A percentile compares a stretch with the other conserved stretches of the same genome.
Evolutionary conservation across 2,329 filamentous ascomycete genomes (phyloP).

Genomic region (Aspergillus sp.): DNA sequence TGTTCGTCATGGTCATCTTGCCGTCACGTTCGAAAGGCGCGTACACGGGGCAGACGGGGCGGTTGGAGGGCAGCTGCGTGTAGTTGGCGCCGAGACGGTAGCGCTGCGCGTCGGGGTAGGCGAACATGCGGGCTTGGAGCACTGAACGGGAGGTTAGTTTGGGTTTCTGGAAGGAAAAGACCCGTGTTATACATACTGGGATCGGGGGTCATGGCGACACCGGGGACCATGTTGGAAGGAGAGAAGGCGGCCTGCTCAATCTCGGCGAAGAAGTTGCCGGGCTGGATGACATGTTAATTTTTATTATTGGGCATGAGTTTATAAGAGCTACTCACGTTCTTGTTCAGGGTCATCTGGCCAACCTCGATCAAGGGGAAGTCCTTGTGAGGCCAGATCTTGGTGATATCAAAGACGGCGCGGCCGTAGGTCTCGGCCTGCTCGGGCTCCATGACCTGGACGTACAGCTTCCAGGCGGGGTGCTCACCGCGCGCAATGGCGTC

Average conservation of each 20-base stretch:
- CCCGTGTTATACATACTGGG: slow-evolving; percentile 41
- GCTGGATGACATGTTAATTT: slow-evolving; percentile 15
- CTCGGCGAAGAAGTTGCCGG: slow-evolving; percentile 63
- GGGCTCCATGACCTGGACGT: slow-evolving; percentile 56
- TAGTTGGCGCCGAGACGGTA: slow-evolving; percentile 45
- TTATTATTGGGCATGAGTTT: background rate
- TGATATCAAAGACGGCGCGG: slow-evolving; percentile 57
- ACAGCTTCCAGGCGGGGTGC: slow-evolving; percentile 57
- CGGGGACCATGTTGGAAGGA: slow-evolving; percentile 63
- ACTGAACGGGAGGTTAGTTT: slow-evolving; percentile 36
- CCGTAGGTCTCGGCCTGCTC: slow-evolving; percentile 50
- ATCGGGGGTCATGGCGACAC: slow-evolving; percentile 62
- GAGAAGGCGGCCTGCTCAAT: slow-evolving; percentile 68
- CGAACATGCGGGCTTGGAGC: slow-evolving; percentile 61
- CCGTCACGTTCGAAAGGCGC: slow-evolving; percentile 54
- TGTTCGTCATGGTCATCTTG: slow-evolving; percentile 41
- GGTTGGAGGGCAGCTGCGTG: slow-evolving; percentile 41
- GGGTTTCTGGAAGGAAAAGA: background rate
- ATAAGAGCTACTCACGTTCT: slow-evolving; percentile 38
- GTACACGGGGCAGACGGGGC: slow-evolving; percentile 37
- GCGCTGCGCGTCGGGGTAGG: slow-evolving; percentile 56
- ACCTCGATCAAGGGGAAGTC: slow-evolving; percentile 51
- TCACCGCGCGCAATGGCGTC: slow-evolving; percentile 60
- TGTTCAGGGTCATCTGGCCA: slow-evolving; percentile 53
- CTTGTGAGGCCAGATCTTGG: slow-evolving; percentile 54